phyloP scores from a whole-genome alignment of 495 filamentous ascomycete genomes.

The Filosporella fistucella region DNA sequence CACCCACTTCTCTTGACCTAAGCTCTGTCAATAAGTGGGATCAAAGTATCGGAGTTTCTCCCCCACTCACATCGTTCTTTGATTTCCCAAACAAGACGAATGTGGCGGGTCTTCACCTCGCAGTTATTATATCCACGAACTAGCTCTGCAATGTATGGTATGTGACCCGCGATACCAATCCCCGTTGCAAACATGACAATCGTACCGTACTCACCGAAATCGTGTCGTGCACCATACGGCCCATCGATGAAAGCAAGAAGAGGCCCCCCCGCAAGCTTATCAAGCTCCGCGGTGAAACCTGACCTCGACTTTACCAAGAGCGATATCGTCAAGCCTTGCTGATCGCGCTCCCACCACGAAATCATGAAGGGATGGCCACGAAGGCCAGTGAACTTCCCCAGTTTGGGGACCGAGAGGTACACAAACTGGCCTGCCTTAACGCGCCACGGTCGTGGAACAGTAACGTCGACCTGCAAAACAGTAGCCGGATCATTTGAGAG shows the following conservation, averaged over 20 bases:
- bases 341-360: constrained; percentile 29
- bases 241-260: constrained; percentile 31
- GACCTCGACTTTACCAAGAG: constrained; percentile 27
- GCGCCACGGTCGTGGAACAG: constrained; percentile 25
- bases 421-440: constrained; percentile 28
- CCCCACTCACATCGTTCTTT: constrained; percentile 21
- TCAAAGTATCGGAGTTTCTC: constrained; percentile 16
- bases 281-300: constrained; percentile 29
- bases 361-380: constrained; percentile 31
- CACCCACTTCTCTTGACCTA: constrained; percentile 19
- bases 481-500: not conserved
- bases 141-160: constrained; percentile 34
- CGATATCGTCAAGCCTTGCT: constrained; percentile 20
- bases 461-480: constrained; percentile 17
- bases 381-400: constrained; percentile 26
- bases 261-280: constrained; percentile 12
- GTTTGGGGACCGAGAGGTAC: constrained; percentile 23
- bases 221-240: constrained; percentile 27
- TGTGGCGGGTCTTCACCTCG: constrained; percentile 25
- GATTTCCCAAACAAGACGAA: constrained; percentile 30
- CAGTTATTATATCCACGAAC: constrained; percentile 27
- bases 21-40: not conserved
- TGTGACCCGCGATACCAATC: constrained; percentile 33
- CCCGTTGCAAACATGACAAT: constrained; percentile 32
- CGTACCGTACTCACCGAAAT: constrained; percentile 30